Evolutionary conservation across 768 basidiomycete genomes (phyloP).

Genomic region (Hortiboletus flavorubellus): DNA sequence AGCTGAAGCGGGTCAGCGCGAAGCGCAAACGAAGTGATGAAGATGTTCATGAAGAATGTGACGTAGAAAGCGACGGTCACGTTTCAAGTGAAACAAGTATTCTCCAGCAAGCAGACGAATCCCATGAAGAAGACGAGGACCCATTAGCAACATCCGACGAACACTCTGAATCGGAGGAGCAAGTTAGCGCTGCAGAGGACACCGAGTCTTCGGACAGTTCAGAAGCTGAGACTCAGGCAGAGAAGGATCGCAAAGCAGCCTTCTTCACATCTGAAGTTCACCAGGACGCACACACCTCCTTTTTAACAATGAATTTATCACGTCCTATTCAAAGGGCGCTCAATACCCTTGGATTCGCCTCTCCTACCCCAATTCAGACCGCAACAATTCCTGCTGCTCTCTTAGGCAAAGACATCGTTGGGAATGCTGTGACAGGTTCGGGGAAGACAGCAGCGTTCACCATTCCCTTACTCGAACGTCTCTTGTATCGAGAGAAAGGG

Average conservation of each 20-base stretch:
- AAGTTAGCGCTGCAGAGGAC: slow-evolving; percentile 32
- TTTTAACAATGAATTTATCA: slow-evolving; percentile 92
- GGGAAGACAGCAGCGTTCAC: slow-evolving; percentile 99
- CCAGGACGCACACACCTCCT: slow-evolving; percentile 65
- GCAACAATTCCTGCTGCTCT: slow-evolving; percentile 92
- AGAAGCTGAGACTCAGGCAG: slow-evolving; percentile 55
- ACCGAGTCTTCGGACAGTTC: slow-evolving; percentile 55
- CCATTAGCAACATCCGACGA: slow-evolving; percentile 34
- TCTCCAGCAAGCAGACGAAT: slow-evolving; percentile 27
- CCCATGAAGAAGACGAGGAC: slow-evolving; percentile 32
- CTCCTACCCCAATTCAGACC: slow-evolving; percentile 94
- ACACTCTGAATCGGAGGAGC: slow-evolving; percentile 29
- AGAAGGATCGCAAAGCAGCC: slow-evolving; percentile 73
- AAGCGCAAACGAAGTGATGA: slow-evolving; percentile 60
- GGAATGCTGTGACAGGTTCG: slow-evolving; percentile 93
- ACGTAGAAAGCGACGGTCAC: slow-evolving; percentile 23
- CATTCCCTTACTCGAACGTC: slow-evolving; percentile 89
- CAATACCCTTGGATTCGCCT: slow-evolving; percentile 72
- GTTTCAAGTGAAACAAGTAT: neutral
- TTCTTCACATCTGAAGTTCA: slow-evolving; percentile 72
- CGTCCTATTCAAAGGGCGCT: slow-evolving; percentile 91
- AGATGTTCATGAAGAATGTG: slow-evolving; percentile 36
- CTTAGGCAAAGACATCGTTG: slow-evolving; percentile 93
- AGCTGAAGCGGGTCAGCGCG: slow-evolving; percentile 37
- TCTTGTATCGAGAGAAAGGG: slow-evolving; percentile 88